Evolutionary conservation across 164 flowering plant species (phyloP), one percentile per base, ranked within the genome.

Genomic region (Tinospora cordifolia): DNA sequence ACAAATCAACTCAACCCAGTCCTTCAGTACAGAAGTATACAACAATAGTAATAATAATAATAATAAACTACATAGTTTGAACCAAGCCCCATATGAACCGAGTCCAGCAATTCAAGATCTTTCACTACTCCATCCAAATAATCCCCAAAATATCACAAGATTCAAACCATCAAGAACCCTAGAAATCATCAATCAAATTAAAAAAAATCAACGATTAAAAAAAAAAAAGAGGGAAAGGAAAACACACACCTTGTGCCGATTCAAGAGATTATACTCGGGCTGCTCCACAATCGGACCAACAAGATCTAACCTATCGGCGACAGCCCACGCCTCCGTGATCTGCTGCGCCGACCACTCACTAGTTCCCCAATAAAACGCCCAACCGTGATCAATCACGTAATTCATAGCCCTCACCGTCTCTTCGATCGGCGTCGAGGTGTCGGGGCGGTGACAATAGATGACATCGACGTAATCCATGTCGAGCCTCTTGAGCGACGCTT

Each of bases 281-380:
- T 95, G 99, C 74, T 95, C 99, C 25, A 90, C 99, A 46, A 92
- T 57, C 0, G 99, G 99, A 0, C 98, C 99, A 19, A 92, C 85
- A 62, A 95, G 80, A 79, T 91, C 96, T 77, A 95, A 78, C 69
- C 88, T 69, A 36, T 92, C 72, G 0, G 99, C 98, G 24, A 86
- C 79, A 2, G 81, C 90, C 91, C 97, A 92, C 8, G 99, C 99
- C 83, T 92, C 98, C 1, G 99, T 95, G 68, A 95, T 88, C 87
- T 95, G 99, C 84, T 95, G 99, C 2, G 98, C 87, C n/a, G 96
- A 87, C 99, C 99, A 95, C 82, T 95, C 99, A 71, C 98, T 92
- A 11, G 99, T 95, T 3, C 99, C 99, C 99, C 99, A 95, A 68
- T 95, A 95, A 73, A 86, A 92, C 6, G 99, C 99, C 99, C 98